Evolutionary conservation across 2,329 filamentous ascomycete species (phyloP), one percentile per base, ranked within the genome.

Genomic region (Calonectria henricotiae): DNA sequence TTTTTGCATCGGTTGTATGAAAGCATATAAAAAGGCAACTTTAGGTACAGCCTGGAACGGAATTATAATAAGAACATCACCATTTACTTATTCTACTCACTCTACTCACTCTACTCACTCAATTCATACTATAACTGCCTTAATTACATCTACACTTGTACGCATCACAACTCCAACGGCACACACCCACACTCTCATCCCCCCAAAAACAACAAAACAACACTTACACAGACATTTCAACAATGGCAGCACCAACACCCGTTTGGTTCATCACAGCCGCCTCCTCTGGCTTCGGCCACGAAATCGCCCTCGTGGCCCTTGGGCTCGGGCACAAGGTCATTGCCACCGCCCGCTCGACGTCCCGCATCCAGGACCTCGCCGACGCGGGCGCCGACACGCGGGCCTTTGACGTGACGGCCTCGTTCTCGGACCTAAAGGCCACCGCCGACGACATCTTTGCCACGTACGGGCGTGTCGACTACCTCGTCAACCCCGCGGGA

Each of bases 211-310:
- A 47, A 39, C 58, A 64, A 37, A 49, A 13, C 25, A 47, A 6
- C 43, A 65, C 35, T 39, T 44, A 27, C 37, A 55, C 46, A 27
- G 41, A 65, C n/a, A 30, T 1, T 20, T 9, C 7, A 61, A 47
- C 35, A 30, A 73, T 70, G 66, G 58, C 43, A 17, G 62, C 71
- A 49, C 60, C 71, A 58, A 72, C 71, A 3, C 82, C 80, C 51
- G 82, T 87, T 35, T 89, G 88, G 87, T 85, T 90, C 79, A 85
- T 89, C 75, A 85, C 84, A 12, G 88, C 86, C 30, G 83, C 83
- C 54, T 87, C 86, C 25, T 86, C 84, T 20, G 87, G 88, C 62
- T 86, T 89, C 69, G 88, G 88, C 7, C 79, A 80, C 5, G 78
- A 81, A 7, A 84, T 89, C 32, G 83, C 84, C 35, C 75, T 82